Evolutionary conservation across 2,329 filamentous ascomycete species (phyloP).

Genomic region (Microascus cirrosus): DNA sequence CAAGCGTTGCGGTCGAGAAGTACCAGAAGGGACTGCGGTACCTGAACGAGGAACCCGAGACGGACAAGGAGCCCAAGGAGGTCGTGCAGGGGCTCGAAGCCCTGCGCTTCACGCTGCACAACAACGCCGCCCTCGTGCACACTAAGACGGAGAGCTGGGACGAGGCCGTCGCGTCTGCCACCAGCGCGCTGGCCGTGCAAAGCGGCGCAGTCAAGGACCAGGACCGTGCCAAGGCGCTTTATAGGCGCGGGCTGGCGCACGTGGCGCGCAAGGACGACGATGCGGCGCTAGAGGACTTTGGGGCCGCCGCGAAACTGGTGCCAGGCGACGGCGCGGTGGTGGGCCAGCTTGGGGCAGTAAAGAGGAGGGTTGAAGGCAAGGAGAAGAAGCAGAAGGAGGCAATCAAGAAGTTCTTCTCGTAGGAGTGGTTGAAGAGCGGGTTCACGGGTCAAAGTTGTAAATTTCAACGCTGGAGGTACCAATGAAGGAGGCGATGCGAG

Average conservation of each 20-base stretch:
- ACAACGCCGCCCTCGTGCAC: slow-evolving; percentile 76
- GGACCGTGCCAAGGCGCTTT: slow-evolving; percentile 83
- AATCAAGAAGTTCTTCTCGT: slow-evolving; percentile 82
- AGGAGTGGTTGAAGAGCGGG: slow-evolving; percentile 8
- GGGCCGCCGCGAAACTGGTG: slow-evolving; percentile 62
- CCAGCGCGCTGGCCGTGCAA: slow-evolving; percentile 56
- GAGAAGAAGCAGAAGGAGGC: slow-evolving; percentile 84
- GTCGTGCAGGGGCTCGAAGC: slow-evolving; percentile 56
- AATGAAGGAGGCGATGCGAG: no score
- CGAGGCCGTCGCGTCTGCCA: slow-evolving; percentile 60
- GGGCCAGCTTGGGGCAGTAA: slow-evolving; percentile 67
- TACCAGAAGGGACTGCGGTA: slow-evolving; percentile 92
- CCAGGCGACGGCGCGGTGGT: slow-evolving; percentile 65
- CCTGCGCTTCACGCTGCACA: slow-evolving; percentile 77
- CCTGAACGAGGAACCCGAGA: slow-evolving; percentile 70
- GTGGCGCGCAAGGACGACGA: slow-evolving; percentile 78
- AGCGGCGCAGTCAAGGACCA: slow-evolving; percentile 49
- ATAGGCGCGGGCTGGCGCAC: slow-evolving; percentile 68
- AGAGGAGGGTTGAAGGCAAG: slow-evolving; percentile 61
- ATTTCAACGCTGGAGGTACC: no score
- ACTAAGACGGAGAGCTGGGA: slow-evolving; percentile 66
- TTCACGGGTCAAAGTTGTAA: no score
- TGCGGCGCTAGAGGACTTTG: slow-evolving; percentile 60
- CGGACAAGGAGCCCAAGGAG: slow-evolving; percentile 60
- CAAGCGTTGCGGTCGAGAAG: slow-evolving; percentile 66